A percentile compares a stretch with the other conserved stretches of the same genome.
Evolutionary conservation across 2,329 filamentous ascomycete species (phyloP).

Genomic region (Paracorniculantispora psalliotae): DNA sequence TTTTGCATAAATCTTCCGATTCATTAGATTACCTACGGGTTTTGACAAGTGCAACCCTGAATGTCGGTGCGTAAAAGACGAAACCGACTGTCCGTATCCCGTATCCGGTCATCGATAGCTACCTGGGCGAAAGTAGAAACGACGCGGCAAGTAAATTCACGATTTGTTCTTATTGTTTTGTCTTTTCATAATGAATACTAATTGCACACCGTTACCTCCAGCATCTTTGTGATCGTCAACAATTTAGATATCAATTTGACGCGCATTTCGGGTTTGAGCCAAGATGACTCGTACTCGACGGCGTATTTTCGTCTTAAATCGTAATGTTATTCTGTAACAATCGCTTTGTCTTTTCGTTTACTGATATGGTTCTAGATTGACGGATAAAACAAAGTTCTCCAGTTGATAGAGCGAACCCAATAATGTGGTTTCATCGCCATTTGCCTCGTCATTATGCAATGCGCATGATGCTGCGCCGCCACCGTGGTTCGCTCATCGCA

Average conservation of each 20-base stretch:
- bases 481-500: background rate
- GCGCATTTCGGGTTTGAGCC: background rate
- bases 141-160: background rate
- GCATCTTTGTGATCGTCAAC: background rate
- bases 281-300: background rate
- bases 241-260: background rate
- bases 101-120: background rate
- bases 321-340: background rate
- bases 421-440: background rate
- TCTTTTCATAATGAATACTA: background rate
- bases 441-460: background rate
- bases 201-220: background rate
- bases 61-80: background rate
- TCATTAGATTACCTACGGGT: background rate
- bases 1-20: background rate
- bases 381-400: background rate
- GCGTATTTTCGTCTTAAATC: background rate
- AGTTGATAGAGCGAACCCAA: background rate
- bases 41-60: background rate
- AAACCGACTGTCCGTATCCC: background rate
- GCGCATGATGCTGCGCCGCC: background rate
- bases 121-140: constrained; percentile 1
- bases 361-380: background rate
- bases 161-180: background rate
- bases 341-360: constrained; percentile 2